A percentile compares a stretch with the other conserved stretches of the same genome.
Conservation (phyloP, 2,329 filamentous ascomycete species). For the Aspergillus sp. region DNA sequence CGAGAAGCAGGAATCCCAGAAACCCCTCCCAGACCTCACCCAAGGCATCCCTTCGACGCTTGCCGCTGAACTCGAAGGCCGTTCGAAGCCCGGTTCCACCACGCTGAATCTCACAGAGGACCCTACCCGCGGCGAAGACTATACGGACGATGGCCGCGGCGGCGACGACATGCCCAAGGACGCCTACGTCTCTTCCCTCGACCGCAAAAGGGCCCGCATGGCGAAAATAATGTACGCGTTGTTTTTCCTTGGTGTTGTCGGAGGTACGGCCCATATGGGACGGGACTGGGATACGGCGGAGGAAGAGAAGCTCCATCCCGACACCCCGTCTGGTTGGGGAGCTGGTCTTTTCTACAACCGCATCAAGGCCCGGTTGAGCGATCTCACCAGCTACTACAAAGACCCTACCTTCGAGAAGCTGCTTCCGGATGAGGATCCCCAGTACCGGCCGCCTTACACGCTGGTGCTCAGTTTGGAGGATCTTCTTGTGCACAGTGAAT, state of each 20-base stretch:
- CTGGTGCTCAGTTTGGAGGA: constrained; percentile 89
- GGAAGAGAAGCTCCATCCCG: constrained; percentile 59
- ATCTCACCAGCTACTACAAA: constrained; percentile 83
- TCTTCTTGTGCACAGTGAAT: constrained; percentile 87
- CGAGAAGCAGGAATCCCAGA: constrained; percentile 36
- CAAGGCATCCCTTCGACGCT: constrained; percentile 89
- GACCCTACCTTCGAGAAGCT: constrained; percentile 93
- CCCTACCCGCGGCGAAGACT: constrained; percentile 34
- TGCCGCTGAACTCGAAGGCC: constrained; percentile 58
- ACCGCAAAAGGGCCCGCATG: constrained; percentile 67
- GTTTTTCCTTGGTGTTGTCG: constrained; percentile 47
- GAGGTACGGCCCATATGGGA: constrained; percentile 64
- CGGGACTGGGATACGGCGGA: constrained; percentile 74
- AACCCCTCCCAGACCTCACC: constrained; percentile 80
- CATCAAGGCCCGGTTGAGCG: constrained; percentile 61
- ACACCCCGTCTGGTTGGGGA: constrained; percentile 73
- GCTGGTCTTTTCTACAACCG: constrained; percentile 70
- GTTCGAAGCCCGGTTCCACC: constrained; percentile 26
- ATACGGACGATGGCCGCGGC: constrained; percentile 42
- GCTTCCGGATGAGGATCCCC: constrained; percentile 62
- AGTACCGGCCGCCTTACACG: constrained; percentile 78
- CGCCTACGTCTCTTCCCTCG: constrained; percentile 82
- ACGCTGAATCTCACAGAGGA: constrained; percentile 47
- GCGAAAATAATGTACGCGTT: constrained; percentile 64
- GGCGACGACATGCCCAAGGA: constrained; percentile 55